phyloP scores from a whole-genome alignment of 1,284 basidiomycete genomes.

The Vanrija sp. region DNA sequence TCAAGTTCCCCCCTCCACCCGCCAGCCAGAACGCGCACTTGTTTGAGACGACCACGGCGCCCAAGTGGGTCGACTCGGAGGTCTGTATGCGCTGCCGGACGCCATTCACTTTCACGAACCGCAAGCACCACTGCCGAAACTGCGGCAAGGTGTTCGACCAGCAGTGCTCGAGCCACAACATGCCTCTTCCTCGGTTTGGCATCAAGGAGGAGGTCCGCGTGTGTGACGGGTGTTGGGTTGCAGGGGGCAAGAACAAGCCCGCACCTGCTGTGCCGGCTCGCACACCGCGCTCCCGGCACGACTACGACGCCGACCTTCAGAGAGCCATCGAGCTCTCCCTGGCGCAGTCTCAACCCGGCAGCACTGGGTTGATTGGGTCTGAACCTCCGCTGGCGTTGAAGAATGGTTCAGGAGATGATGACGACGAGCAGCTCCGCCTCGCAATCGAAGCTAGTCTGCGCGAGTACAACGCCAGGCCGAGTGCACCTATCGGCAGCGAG shows the following conservation, averaged over 20 bases:
- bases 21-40: constrained; percentile 33
- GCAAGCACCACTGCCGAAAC: constrained; percentile 98
- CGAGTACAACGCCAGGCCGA: constrained; percentile 74
- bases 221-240: constrained; percentile 83
- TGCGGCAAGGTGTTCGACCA: constrained; percentile 97
- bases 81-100: constrained; percentile 91
- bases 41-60: constrained; percentile 54
- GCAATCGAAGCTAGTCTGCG: constrained; percentile 93
- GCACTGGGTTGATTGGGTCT: constrained; percentile 50
- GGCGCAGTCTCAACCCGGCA: constrained; percentile 62
- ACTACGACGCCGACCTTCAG: constrained; percentile 82
- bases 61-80: constrained; percentile 95
- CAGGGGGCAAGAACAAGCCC: constrained; percentile 54
- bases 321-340: constrained; percentile 90
- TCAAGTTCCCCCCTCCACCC: constrained; percentile 46
- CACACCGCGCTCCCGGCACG: constrained; percentile 43
- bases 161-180: constrained; percentile 78
- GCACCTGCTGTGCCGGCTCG: constrained; percentile 37
- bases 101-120: constrained; percentile 89
- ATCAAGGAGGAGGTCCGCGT: constrained; percentile 91
- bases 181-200: constrained; percentile 88
- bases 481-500: constrained; percentile 64
- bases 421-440: constrained; percentile 86
- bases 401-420: constrained; percentile 61
- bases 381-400: constrained; percentile 63